A percentile compares a stretch with the other conserved stretches of the same genome.
Evolutionary conservation across 495 filamentous ascomycete genomes (phyloP).

Genomic region (Cercophora sp.): DNA sequence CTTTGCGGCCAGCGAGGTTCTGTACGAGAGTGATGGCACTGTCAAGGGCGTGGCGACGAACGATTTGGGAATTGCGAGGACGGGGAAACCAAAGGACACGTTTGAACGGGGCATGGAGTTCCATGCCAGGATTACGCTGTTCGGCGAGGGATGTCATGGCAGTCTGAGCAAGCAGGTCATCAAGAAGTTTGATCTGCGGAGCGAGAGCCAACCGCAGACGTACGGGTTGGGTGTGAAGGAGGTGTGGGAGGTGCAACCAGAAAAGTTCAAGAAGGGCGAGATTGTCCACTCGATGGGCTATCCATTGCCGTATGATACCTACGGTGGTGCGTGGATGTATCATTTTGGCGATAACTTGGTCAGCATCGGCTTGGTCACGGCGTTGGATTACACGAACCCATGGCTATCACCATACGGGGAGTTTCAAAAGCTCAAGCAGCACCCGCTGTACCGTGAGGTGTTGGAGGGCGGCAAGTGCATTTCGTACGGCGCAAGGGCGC

Average conservation of each 20-base stretch:
- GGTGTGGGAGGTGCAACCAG: conserved; percentile 92
- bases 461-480: conserved; percentile 96
- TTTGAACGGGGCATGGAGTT: conserved; percentile 99
- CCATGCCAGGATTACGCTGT: conserved; percentile 87
- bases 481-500: conserved; percentile 87
- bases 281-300: conserved; percentile 92
- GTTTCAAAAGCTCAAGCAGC: conserved; percentile 98
- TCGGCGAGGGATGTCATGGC: conserved; percentile 94
- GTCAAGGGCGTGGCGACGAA: conserved; percentile 96
- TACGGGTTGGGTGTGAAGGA: conserved; percentile 95
- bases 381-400: conserved; percentile 93
- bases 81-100: conserved; percentile 80
- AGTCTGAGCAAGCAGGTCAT: conserved; percentile 93
- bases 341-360: conserved; percentile 98
- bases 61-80: conserved; percentile 77
- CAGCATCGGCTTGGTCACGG: conserved; percentile 87
- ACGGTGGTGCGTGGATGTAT: conserved; percentile 97
- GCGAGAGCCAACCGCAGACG: conserved; percentile 87
- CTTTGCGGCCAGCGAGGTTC: conserved; percentile 88
- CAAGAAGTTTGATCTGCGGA: conserved; percentile 88
- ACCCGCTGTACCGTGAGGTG: conserved; percentile 76
- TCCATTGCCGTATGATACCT: conserved; percentile 81
- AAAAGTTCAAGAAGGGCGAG: conserved; percentile 85
- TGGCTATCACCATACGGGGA: conserved; percentile 95
- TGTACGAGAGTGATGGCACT: conserved; percentile 81